phyloP scores from a whole-genome alignment of 345 rosid species.

The Litchi chinensis region DNA sequence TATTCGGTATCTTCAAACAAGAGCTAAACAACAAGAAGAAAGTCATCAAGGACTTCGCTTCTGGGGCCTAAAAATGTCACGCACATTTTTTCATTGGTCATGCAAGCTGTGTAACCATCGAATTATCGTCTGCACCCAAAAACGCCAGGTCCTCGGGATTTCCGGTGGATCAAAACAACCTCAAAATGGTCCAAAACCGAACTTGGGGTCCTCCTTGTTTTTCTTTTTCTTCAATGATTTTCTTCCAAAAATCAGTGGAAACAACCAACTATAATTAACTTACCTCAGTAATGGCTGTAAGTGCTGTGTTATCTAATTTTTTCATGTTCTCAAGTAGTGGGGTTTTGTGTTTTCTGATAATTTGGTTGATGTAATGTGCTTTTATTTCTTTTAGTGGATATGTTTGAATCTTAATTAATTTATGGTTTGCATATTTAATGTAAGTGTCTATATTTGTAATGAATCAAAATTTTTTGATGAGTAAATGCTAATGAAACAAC shows the following conservation, averaged over 20 bases:
- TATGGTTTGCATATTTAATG: background rate
- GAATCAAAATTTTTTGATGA: background rate
- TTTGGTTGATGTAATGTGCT: background rate
- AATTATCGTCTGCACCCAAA: slow-evolving; percentile 17
- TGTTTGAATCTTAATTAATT: background rate
- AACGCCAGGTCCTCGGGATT: slow-evolving; percentile 21
- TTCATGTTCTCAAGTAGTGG: background rate
- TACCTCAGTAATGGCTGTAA: slow-evolving; percentile 35
- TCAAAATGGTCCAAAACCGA: background rate
- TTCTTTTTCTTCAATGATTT: background rate
- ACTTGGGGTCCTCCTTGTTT: background rate
- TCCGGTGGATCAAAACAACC: slow-evolving; percentile 12
- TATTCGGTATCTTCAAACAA: background rate
- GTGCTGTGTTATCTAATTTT: background rate
- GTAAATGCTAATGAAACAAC: background rate
- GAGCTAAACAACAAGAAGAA: background rate
- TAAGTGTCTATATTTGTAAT: background rate
- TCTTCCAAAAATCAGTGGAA: background rate
- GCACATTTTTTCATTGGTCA: background rate
- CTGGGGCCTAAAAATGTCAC: background rate
- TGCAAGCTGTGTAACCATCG: slow-evolving; percentile 21
- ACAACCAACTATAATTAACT: background rate
- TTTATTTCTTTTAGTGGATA: background rate
- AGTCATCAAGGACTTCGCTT: background rate
- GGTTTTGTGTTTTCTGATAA: background rate